Evolutionary conservation across 176 grass and related monocot species (phyloP).

Genomic region (Dendrocalamus sinicus): DNA sequence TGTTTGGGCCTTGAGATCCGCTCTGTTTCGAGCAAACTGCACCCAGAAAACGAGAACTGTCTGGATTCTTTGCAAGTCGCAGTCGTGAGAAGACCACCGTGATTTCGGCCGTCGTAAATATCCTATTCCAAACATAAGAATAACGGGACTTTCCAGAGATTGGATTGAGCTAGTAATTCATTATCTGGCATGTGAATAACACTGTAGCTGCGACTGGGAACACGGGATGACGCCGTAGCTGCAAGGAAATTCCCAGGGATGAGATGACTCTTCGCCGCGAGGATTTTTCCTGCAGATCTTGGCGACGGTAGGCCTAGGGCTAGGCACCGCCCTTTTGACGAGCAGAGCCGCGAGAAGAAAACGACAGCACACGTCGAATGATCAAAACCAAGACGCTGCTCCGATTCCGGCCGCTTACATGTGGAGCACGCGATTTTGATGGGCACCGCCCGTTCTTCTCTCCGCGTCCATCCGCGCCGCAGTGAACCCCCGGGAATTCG

Average conservation of each 20-base stretch:
- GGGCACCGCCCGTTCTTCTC: background rate
- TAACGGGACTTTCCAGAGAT: too few relatives aligned
- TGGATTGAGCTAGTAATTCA: too few relatives aligned
- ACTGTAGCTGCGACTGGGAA: too few relatives aligned
- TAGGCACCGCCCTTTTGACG: constrained; percentile 24
- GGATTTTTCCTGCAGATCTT: background rate
- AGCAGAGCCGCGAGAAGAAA: background rate
- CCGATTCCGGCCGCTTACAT: too few relatives aligned
- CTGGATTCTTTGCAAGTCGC: background rate
- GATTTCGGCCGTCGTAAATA: background rate
- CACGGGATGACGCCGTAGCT: too few relatives aligned
- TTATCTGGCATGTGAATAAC: too few relatives aligned
- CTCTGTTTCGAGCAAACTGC: background rate
- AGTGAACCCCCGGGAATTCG: background rate
- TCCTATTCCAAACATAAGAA: too few relatives aligned
- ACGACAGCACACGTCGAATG: too few relatives aligned
- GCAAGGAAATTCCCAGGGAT: background rate
- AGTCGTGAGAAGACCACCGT: background rate
- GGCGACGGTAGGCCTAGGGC: background rate
- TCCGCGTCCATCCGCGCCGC: background rate
- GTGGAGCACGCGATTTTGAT: background rate
- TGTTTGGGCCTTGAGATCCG: too few relatives aligned
- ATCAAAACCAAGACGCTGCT: background rate
- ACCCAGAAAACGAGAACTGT: background rate
- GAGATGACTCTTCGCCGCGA: background rate